These are phyloP conservation scores for Stereocaulon alpinum DNA, from an alignment of 495 filamentous ascomycete genomes.

Conservation along the genomic window DNA sequence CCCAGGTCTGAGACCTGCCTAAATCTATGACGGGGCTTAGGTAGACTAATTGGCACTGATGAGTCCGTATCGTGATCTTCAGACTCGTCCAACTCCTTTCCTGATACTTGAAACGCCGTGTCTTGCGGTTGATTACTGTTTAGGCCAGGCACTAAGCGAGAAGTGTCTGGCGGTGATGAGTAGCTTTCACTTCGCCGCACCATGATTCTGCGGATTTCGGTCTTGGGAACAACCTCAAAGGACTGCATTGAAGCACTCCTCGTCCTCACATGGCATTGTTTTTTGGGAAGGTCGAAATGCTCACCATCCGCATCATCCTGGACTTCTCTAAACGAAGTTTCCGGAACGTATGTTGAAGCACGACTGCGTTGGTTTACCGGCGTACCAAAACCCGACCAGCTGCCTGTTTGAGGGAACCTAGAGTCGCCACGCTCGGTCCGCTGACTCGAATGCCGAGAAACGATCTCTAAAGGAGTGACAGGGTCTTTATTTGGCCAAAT, in stretches of 20 bases:
- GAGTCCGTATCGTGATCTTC: slow-evolving; percentile 1
- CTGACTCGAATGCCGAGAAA: slow-evolving; percentile 10
- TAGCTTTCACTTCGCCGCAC: slow-evolving; percentile 16
- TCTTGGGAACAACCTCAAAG: slow-evolving; percentile 9
- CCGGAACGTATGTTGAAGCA: slow-evolving; percentile 11
- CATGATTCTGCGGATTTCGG: slow-evolving; percentile 15
- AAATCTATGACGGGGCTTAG: slow-evolving; percentile 8
- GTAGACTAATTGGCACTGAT: neutral
- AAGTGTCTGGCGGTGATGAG: slow-evolving; percentile 7
- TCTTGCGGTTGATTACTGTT: neutral
- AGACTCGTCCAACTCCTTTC: neutral
- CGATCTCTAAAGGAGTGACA: slow-evolving; percentile 2
- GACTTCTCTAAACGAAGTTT: neutral
- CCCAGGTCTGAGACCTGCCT: slow-evolving; percentile 11
- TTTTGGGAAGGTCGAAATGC: neutral
- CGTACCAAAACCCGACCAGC: neutral
- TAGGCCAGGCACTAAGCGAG: neutral
- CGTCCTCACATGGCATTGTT: slow-evolving; percentile 2
- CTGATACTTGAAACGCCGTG: neutral
- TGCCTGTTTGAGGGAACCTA: neutral
- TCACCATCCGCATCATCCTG: neutral
- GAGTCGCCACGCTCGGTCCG: slow-evolving; percentile 7
- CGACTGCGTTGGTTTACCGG: slow-evolving; percentile 5
- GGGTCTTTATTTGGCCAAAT: neutral
- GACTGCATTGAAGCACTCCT: slow-evolving; percentile 19